Evolutionary conservation across 495 filamentous ascomycete genomes (phyloP), one percentile per base, ranked within the genome.

Genomic region (Thermothielavioides terrestris): DNA sequence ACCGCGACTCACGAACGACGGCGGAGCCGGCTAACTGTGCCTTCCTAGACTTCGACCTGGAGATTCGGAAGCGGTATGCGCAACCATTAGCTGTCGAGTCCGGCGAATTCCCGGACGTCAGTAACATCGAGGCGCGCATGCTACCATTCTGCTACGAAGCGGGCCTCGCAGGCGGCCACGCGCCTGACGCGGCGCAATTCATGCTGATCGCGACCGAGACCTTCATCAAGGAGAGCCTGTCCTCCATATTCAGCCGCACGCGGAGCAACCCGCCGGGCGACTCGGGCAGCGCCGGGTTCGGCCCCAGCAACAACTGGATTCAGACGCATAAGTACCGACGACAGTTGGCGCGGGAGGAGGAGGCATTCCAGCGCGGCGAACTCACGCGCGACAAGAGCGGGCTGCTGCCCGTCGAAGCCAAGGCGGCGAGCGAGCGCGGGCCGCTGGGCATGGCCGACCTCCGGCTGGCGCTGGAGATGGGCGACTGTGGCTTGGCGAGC

Each of bases 121-220:
- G 81, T 43, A 83, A 81, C 23, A 87, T 98, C 54, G 77, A 86
- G 57, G 76, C 80, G 17, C 86, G 90, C 49, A 94, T 97, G 85
- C 73, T 88, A 15, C 90, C 92, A 8, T 92, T 96, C 55, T 95
- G 88, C 68, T 95, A 94, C 67, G 92, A 95, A 67, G 78, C 86
- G 52, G 92, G 90, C 0, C 78, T 98, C 4, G 75, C 77, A n/a
- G 77, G 76, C 20, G 88, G 89, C 3, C 79, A 86, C 52, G 70
- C 78, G 6, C 62, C 81, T 6, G 79, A 86, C 23, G 86, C 86
- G 28, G 81, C 90, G 6, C 82, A 86, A 43, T 88, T 91, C 62
- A 84, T 98, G 81, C 84, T 87, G 20, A 81, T 89, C 36, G 92
- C 91, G 2, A 86, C 88, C 3, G 91, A 98, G 65, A 89, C 85